These are phyloP conservation scores for Candida boleticola DNA, from an alignment of 805 yeast species.

Conservation along the genomic window DNA sequence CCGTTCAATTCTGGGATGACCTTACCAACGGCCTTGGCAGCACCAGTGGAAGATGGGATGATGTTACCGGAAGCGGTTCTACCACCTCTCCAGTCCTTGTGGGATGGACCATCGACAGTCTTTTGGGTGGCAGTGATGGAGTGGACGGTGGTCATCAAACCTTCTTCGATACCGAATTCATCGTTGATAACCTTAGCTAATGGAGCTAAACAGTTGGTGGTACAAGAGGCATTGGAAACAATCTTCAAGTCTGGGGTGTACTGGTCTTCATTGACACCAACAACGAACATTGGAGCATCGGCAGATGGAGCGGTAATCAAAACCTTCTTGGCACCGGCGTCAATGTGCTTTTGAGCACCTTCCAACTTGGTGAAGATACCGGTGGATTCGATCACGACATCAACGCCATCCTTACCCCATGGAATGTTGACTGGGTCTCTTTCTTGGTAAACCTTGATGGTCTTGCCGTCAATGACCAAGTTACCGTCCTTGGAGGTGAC, in stretches of 20 bases:
- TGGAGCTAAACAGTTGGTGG: constrained; percentile 38
- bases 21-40: no score
- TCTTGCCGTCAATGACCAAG: constrained; percentile 27
- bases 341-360: constrained; percentile 36
- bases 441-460: constrained; percentile 30
- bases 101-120: constrained; percentile 38
- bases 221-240: constrained; percentile 35
- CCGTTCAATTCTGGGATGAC: no score
- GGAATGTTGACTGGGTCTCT: constrained; percentile 34
- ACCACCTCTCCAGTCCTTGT: constrained; percentile 40
- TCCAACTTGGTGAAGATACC: constrained; percentile 35
- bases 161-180: constrained; percentile 33
- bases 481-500: constrained; percentile 21
- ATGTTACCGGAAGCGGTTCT: constrained; percentile 37
- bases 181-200: constrained; percentile 37
- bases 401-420: constrained; percentile 34
- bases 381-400: constrained; percentile 32
- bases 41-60: constrained; percentile 35
- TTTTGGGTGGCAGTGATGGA: constrained; percentile 38
- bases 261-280: constrained; percentile 33
- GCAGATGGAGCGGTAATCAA: constrained; percentile 34
- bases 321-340: constrained; percentile 37
- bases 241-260: constrained; percentile 33
- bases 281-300: constrained; percentile 37
- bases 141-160: constrained; percentile 38